These are phyloP conservation scores for Fusarium domesticum DNA, from an alignment of 2,329 filamentous ascomycete species.

Conservation along the genomic window DNA sequence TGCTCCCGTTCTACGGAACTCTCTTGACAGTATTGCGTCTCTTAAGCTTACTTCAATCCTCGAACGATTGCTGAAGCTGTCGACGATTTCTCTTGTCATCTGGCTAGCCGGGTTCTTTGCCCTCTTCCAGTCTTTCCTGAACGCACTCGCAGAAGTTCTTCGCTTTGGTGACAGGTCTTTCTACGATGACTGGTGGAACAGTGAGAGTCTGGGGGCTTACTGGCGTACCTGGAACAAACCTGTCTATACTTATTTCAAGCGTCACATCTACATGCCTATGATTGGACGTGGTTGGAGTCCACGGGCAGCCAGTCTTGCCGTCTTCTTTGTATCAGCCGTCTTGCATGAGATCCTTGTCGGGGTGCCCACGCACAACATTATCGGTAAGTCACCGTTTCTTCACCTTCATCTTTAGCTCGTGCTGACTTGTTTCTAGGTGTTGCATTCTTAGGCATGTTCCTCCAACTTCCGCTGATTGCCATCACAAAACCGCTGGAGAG, in stretches of 20 bases:
- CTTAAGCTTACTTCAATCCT: conserved; percentile 78
- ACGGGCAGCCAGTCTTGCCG: conserved; percentile 67
- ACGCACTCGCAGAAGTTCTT: conserved; percentile 86
- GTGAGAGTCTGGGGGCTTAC: conserved; percentile 77
- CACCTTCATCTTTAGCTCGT: neutral
- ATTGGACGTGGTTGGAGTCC: conserved; percentile 78
- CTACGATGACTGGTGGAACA: conserved; percentile 99
- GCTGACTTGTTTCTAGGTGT: conserved; percentile 56
- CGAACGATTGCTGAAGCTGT: conserved; percentile 90
- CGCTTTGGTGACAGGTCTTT: conserved; percentile 91
- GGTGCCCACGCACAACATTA: conserved; percentile 89
- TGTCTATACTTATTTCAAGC: conserved; percentile 93
- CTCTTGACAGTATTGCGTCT: conserved; percentile 78
- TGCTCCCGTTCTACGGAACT: conserved; percentile 83
- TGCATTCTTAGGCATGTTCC: conserved; percentile 89
- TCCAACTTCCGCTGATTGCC: conserved; percentile 84
- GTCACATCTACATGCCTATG: conserved; percentile 88
- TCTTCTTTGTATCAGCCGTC: conserved; percentile 85
- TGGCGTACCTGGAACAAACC: conserved; percentile 98
- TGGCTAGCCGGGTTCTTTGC: conserved; percentile 98
- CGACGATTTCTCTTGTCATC: conserved; percentile 90
- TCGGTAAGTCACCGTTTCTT: conserved; percentile 54
- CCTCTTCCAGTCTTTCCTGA: conserved; percentile 88
- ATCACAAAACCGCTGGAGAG: conserved; percentile 77
- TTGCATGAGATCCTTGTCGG: conserved; percentile 92